These are phyloP conservation scores for Aspergillus bertholletiae DNA, from an alignment of 495 filamentous ascomycete genomes.

Conservation along the genomic window DNA sequence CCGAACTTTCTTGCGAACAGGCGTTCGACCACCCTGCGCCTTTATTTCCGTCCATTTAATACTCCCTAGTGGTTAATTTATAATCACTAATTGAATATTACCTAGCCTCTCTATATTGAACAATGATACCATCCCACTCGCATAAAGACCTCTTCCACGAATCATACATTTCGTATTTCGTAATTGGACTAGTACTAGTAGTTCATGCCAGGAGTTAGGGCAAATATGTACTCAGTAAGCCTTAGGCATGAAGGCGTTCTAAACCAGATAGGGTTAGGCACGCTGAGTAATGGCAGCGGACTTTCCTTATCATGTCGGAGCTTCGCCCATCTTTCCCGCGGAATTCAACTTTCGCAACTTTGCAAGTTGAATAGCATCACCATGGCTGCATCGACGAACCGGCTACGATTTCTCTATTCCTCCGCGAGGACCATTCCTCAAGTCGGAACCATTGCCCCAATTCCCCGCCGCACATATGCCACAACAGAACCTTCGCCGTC, in stretches of 20 bases:
- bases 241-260: not conserved
- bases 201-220: too few relatives aligned
- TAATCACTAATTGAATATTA: not conserved
- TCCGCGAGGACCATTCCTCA: constrained; percentile 22
- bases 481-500: constrained; percentile 38
- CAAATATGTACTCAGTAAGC: too few relatives aligned
- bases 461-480: constrained; percentile 34
- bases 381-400: constrained; percentile 37
- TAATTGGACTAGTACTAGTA: too few relatives aligned
- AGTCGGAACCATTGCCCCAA: constrained; percentile 9
- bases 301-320: constrained; percentile 11
- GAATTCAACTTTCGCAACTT: constrained; percentile 25
- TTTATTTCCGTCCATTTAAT: not conserved
- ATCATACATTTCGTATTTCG: not conserved
- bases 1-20: not conserved
- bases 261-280: not conserved
- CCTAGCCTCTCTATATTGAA: not conserved
- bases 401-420: constrained; percentile 34
- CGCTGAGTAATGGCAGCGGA: constrained; percentile 5
- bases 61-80: too few relatives aligned
- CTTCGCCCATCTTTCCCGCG: constrained; percentile 21
- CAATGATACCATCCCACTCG: constrained; percentile 13
- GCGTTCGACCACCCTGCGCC: not conserved
- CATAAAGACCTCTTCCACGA: not conserved
- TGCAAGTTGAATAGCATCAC: constrained; percentile 15